A percentile compares a stretch with the other conserved stretches of the same genome.
Evolutionary conservation across 192 early-diverging fungal species (phyloP).

Genomic region (Mortierella hygrophila): DNA sequence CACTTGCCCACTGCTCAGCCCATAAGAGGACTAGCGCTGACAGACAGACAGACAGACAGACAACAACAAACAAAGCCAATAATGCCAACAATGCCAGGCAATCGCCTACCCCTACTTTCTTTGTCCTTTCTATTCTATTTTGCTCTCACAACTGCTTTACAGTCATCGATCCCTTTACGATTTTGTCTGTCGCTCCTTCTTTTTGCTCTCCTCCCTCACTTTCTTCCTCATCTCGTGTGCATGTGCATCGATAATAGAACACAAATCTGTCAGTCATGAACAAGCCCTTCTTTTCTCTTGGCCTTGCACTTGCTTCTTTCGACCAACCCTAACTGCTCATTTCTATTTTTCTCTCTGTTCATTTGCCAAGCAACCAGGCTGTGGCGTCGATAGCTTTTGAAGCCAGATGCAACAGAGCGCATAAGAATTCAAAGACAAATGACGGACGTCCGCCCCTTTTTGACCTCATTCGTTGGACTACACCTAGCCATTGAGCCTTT

Average conservation of each 20-base stretch:
- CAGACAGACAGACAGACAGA: too few species aligned
- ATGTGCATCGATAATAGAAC: not conserved
- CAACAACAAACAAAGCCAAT: not conserved
- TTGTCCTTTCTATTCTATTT: not conserved
- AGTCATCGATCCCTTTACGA: not conserved
- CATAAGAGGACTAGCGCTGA: not conserved
- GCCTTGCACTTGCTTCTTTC: not conserved
- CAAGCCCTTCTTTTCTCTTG: not conserved
- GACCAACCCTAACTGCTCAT: not conserved
- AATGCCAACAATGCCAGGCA: not conserved
- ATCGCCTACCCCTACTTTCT: not conserved
- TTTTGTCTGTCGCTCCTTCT: not conserved
- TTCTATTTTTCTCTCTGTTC: constrained; percentile 1
- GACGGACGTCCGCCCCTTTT: not conserved
- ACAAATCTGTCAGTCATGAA: not conserved
- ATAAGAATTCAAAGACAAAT: too few species aligned
- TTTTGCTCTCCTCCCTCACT: not conserved
- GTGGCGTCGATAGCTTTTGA: not conserved
- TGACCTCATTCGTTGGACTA: not conserved
- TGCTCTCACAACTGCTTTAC: not conserved
- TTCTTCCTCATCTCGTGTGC: not conserved
- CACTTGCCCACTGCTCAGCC: not conserved
- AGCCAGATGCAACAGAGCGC: too few species aligned
- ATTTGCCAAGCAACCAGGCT: not conserved
- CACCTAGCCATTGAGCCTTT: not conserved